Evolutionary conservation across 768 basidiomycete species (phyloP), one percentile per base, ranked within the genome.

Genomic region (Sarcomyxa edulis): DNA sequence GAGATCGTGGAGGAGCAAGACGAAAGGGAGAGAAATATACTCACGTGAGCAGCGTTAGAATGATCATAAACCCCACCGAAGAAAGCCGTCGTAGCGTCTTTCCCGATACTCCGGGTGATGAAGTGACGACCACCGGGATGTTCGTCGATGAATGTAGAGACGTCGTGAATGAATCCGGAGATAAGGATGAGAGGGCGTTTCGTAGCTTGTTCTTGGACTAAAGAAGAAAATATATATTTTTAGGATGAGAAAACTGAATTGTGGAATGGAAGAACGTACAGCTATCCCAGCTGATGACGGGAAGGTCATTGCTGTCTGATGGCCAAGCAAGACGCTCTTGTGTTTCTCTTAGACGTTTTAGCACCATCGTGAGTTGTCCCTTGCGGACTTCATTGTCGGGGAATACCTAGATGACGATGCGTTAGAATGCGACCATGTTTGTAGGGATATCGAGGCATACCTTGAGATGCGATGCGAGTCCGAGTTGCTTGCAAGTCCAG

Each of bases 81-180:
- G 72, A 94, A 96, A 5, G 91, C 90, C 0, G 89, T 87, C 3
- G 91, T 90, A 3, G 86, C 91, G 51, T 95, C 92, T 56, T 78
- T 86, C 41, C 92, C 92, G 50, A 92, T 84, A 58, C 83, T 73
- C 60, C 86, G 85, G 49, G 79, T 75, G 42, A 96, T 64, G 20
- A 91, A 64, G 52, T 92, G 87, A 4, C 81, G 77, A 12, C 92
- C 92, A 48, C 92, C 92, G 5, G 92, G 92, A 55, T 96, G 92
- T 46, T 94, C 89, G 28, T 91, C 84, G 41, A 85, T 74, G 65
- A 94, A 95, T 11, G 71, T 64, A 0, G 81, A 69, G 32, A 89
- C 82, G 42, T 94, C 92, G 54, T 94, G 92, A 38, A 96, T 93
- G 68, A 90, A 92, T 11, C 92, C 92, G 23, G 89, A 84, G 42